These are phyloP conservation scores for Nidularia sp. DNA, from an alignment of 768 basidiomycete genomes.

Conservation along the genomic window DNA sequence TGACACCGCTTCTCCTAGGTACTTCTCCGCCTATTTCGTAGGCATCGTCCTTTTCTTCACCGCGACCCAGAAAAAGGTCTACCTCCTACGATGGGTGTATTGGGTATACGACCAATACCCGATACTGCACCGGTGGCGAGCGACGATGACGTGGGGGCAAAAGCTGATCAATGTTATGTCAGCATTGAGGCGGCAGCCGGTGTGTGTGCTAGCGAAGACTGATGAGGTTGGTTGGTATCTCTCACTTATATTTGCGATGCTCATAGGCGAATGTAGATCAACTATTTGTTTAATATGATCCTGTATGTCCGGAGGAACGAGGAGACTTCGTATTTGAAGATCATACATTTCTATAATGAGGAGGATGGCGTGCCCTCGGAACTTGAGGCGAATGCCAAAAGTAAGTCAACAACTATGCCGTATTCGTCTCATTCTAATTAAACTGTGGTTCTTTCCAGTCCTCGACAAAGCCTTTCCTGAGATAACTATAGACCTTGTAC, in stretches of 20 bases:
- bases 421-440: background rate
- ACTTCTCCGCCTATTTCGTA: conserved; percentile 60
- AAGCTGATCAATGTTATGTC: conserved; percentile 40
- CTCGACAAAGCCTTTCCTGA: conserved; percentile 50
- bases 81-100: conserved; percentile 46
- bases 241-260: background rate
- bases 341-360: conserved; percentile 60
- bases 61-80: conserved; percentile 50
- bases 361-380: conserved; percentile 59
- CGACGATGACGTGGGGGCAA: conserved; percentile 36
- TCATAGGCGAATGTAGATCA: conserved; percentile 41
- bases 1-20: conserved; percentile 26
- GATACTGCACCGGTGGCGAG: conserved; percentile 32
- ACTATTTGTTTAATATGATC: conserved; percentile 59
- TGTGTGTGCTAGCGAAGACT: conserved; percentile 58
- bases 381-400: conserved; percentile 67
- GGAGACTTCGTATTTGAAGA: conserved; percentile 64
- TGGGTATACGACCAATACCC: conserved; percentile 65
- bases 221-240: conserved; percentile 49
- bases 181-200: conserved; percentile 43
- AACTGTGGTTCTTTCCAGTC: conserved; percentile 9
- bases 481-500: conserved; percentile 21
- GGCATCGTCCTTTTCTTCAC: conserved; percentile 44
- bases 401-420: conserved; percentile 21
- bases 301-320: conserved; percentile 66